Evolutionary conservation across 495 filamentous ascomycete genomes (phyloP), one percentile per base, ranked within the genome.

Genomic region (Xylaria scruposa): DNA sequence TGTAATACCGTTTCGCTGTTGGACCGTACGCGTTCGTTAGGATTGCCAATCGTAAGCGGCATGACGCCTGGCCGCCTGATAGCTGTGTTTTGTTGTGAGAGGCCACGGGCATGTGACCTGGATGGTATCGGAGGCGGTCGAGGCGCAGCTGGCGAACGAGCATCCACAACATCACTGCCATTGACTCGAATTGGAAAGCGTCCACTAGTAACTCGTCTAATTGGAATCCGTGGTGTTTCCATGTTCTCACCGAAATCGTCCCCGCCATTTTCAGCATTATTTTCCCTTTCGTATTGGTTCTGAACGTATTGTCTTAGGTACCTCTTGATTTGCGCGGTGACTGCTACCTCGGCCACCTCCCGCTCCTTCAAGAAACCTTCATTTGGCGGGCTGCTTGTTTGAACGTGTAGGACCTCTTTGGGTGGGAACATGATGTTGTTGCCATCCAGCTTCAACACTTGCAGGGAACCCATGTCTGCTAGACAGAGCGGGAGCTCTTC

Each of bases 151-250:
- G 92, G 90, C 1, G 91, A 93, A 67, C 91, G 87, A 59, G 88
- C 80, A 64, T 88, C 85, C 31, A 82, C 78, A n/a, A 87, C 73
- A 46, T 89, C 87, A 63, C 74, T 83, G 4, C 86, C 86, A 78
- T 93, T 92, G 47, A 94, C 91, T 66, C 91, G 92, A 68, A 97
- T 90, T 0, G 94, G 94, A 75, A 97, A 97, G 31, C 94, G 90
- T 61, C 92, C 92, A 77, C 90, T 94, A 40, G 90, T 84, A 24
- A 89, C 89, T 49, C 93, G 87, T 78, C 90, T 93, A 26, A 92
- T 85, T 12, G 93, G 93, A 40, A 83, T 80, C 49, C 91, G 90
- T 10, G 92, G 93, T 17, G 91, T 94, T 73, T 96, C 94, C 10
- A 72, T 81, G 51, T 81, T 86, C 70, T 89, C 94, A 84, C 90